Conservation (phyloP, 139 green algal genomes). For the Asterochloris sp. region DNA sequence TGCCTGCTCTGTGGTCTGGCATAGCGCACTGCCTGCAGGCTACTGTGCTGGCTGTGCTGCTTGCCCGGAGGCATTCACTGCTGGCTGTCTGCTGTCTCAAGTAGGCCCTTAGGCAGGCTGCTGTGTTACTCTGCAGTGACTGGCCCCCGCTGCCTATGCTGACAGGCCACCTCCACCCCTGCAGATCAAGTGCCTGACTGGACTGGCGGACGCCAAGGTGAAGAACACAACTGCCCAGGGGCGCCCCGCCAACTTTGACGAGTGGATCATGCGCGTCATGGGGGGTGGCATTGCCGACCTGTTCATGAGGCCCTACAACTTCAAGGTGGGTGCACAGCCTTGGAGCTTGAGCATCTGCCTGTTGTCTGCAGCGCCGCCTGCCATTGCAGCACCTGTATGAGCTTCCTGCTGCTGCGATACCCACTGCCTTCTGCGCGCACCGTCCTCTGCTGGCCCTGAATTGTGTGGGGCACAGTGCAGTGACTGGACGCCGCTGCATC, state of each 20-base stretch:
- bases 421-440: too few relatives aligned
- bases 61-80: background rate
- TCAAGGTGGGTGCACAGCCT: conserved; percentile 65
- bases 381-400: too few relatives aligned
- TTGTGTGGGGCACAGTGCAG: too few relatives aligned
- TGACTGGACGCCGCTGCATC: too few relatives aligned
- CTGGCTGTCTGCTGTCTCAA: background rate
- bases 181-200: conserved; percentile 76
- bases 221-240: conserved; percentile 50
- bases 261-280: conserved; percentile 91
- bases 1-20: too few relatives aligned
- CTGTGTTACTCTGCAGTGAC: background rate
- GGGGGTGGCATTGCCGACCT: conserved; percentile 83
- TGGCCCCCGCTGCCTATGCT: background rate
- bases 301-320: conserved; percentile 97
- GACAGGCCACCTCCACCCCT: background rate
- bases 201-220: conserved; percentile 84
- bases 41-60: background rate
- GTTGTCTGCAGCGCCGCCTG: too few relatives aligned
- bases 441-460: too few relatives aligned
- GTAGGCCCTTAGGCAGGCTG: background rate
- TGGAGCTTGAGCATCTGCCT: too few relatives aligned
- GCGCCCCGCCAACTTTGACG: conserved; percentile 87
- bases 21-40: too few relatives aligned
- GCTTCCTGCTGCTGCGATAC: too few relatives aligned